phyloP scores from a whole-genome alignment of 331 rosid genomes.

The Quercus phellos region DNA sequence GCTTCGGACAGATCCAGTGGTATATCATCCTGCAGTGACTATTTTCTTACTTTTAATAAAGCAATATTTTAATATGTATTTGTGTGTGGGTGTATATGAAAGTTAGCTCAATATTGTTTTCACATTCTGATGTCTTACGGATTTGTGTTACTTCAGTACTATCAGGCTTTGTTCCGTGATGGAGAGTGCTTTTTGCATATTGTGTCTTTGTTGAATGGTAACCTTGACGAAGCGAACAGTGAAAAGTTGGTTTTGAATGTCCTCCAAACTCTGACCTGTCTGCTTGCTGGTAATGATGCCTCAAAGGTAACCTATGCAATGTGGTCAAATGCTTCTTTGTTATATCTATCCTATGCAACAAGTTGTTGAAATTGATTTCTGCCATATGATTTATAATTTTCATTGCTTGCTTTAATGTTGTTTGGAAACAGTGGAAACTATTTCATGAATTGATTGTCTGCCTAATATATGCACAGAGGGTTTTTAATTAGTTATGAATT shows the following conservation, averaged over 20 bases:
- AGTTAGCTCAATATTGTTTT: constrained; percentile 24
- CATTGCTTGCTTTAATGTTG: neutral
- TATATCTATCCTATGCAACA: neutral
- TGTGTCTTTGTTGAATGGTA: constrained; percentile 85
- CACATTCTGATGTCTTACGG: constrained; percentile 15
- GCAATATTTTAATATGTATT: neutral
- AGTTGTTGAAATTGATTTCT: neutral
- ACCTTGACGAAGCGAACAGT: constrained; percentile 53
- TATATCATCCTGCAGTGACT: constrained; percentile 32
- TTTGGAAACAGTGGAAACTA: neutral
- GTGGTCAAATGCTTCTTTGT: too few relatives aligned
- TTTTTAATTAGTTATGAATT: neutral
- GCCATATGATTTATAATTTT: neutral
- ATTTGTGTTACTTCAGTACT: constrained; percentile 58
- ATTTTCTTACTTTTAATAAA: constrained; percentile 11
- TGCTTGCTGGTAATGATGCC: constrained; percentile 74
- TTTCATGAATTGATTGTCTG: neutral
- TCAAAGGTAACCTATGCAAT: constrained; percentile 52
- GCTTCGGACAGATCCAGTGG: constrained; percentile 61
- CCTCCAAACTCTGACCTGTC: constrained; percentile 80
- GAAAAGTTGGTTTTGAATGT: constrained; percentile 82
- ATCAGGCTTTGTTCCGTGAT: constrained; percentile 85
- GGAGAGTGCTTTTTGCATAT: constrained; percentile 98
- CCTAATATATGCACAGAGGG: neutral
- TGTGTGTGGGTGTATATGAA: neutral